Conservation (phyloP, 768 basidiomycete species). For the Boletus rufocinnamomeus region DNA sequence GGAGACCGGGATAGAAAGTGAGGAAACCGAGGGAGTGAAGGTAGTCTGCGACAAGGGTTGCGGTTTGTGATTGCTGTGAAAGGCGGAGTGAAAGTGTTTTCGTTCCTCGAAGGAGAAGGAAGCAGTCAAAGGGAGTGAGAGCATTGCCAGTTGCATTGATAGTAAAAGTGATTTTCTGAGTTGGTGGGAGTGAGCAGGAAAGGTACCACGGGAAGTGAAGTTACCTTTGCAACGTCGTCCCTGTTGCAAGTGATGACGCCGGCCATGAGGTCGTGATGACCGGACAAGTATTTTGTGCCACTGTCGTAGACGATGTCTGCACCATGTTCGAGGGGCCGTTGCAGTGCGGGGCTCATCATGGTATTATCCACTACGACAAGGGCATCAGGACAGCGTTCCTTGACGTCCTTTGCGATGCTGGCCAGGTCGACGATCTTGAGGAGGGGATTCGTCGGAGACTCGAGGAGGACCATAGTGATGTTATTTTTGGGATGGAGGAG, state of each 20-base stretch:
- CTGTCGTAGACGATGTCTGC: constrained; percentile 98
- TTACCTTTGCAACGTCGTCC: constrained; percentile 85
- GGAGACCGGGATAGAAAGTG: constrained; percentile 90
- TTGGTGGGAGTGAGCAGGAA: constrained; percentile 1
- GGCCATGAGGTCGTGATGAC: constrained; percentile 99
- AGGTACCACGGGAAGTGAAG: too few species aligned
- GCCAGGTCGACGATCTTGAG: constrained; percentile 93
- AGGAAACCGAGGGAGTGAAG: constrained; percentile 83
- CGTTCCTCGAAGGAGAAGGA: constrained; percentile 91
- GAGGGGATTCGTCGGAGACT: constrained; percentile 96
- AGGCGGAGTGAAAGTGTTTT: constrained; percentile 97
- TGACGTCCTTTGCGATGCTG: constrained; percentile 79
- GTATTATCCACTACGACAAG: constrained; percentile 94
- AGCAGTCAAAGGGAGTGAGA: constrained; percentile 92
- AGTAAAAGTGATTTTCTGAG: constrained; percentile 81
- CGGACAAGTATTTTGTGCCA: constrained; percentile 95
- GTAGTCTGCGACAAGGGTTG: constrained; percentile 83
- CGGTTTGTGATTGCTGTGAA: constrained; percentile 87
- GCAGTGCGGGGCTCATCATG: constrained; percentile 99
- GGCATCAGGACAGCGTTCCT: constrained; percentile 77
- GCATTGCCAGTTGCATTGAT: constrained; percentile 96
- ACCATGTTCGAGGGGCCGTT: constrained; percentile 92
- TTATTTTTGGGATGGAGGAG: constrained; percentile 64
- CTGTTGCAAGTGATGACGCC: constrained; percentile 91
- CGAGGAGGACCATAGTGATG: constrained; percentile 93